Evolutionary conservation across 371 early-diverging fungal genomes (phyloP), one percentile per base, ranked within the genome.

Genomic region (Syncephalis fuscata): DNA sequence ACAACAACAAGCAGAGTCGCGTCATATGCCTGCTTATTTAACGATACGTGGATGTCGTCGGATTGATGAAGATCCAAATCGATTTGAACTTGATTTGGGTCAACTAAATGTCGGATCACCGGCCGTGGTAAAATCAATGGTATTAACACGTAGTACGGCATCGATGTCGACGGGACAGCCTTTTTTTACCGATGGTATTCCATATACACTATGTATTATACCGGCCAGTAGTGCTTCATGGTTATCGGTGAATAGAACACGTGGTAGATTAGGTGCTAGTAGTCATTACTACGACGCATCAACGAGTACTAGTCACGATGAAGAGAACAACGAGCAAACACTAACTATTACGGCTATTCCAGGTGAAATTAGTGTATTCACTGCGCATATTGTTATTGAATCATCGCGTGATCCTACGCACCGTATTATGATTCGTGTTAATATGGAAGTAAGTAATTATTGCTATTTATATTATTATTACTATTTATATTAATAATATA

Each of bases 11-110:
- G 9, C 38, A 9, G 10, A 9, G 38, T 37, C 38, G 10, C 10
- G 10, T n/a, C 38, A 15, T 41, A 21, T 21, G 38, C 41, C 21
- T 4, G 19, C n/a, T 8, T 19, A 21, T 16, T 41, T 78, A 20
- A 53, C 57, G 9, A 49, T 78, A 37, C 65, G 74, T 15, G 74
- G 77, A 1, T 74, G 80, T 46, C 76, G 76, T 46, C 56, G 72
- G 8, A 59, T 75, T 23, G 57, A 56, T 39, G 64, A 61, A 26
- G 46, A 55, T 9, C 52, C 57, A 2, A 76, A 74, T 10, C 63
- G 79, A 14, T 80, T 65, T 54, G 80, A 78, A 36, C 61, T 83
- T 9, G 76, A 80, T 57, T 61, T 82, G n/a, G 84, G 84, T 14
- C 84, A 79, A 44, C 78, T 74, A 50, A 82, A 82, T 54, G 56